These are phyloP conservation scores for Sabuloglossum arenarium DNA, from an alignment of 495 filamentous ascomycete genomes.

Conservation along the genomic window DNA sequence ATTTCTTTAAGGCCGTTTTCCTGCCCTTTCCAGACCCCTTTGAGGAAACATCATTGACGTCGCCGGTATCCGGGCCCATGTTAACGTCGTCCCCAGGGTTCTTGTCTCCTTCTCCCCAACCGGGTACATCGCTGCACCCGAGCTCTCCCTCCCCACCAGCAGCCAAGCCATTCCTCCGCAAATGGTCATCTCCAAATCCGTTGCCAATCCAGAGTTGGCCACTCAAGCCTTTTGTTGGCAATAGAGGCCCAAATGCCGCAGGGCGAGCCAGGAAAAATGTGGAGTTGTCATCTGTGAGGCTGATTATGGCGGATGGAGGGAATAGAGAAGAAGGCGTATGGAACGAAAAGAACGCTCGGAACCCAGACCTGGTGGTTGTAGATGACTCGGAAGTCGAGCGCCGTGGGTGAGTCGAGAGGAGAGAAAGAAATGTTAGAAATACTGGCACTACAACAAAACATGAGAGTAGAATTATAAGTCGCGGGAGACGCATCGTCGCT, in stretches of 20 bases:
- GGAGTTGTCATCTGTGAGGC: constrained; percentile 90
- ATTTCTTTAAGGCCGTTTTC: background rate
- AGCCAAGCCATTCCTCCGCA: constrained; percentile 31
- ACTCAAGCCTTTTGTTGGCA: constrained; percentile 56
- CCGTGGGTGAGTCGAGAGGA: constrained; percentile 20
- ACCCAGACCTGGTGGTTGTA: constrained; percentile 14
- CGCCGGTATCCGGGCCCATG: constrained; percentile 11
- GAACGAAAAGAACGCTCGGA: constrained; percentile 40
- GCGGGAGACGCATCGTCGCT: constrained; percentile 11
- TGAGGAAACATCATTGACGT: constrained; percentile 12
- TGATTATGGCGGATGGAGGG: constrained; percentile 84
- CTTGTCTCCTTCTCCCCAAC: constrained; percentile 46
- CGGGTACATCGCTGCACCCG: constrained; percentile 95
- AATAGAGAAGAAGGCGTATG: constrained; percentile 60
- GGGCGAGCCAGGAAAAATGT: constrained; percentile 89
- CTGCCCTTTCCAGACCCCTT: background rate
- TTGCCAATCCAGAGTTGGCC: constrained; percentile 79
- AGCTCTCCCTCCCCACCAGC: constrained; percentile 50
- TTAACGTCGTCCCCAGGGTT: constrained; percentile 5
- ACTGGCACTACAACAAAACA: constrained; percentile 33
- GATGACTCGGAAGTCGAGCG: background rate
- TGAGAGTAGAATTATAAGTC: constrained; percentile 22
- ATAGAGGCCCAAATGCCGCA: constrained; percentile 71
- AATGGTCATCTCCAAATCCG: constrained; percentile 59
- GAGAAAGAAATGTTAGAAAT: constrained; percentile 29